phyloP scores from a whole-genome alignment of 768 basidiomycete species.

The Mycena metata region DNA sequence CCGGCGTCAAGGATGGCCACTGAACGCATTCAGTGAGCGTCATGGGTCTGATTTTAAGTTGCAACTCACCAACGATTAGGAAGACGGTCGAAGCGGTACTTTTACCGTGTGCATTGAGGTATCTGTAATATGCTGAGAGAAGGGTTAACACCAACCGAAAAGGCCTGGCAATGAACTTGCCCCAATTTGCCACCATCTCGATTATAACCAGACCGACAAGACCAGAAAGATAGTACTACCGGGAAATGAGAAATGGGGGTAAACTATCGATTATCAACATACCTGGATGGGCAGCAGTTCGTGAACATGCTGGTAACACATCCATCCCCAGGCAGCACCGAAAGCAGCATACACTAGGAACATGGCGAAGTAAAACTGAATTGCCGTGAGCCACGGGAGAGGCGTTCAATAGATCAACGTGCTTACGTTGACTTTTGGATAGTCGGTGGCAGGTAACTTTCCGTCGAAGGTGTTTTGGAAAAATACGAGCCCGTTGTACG shows the following conservation, averaged over 20 bases:
- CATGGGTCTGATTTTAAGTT: not conserved
- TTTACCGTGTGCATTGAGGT: conserved; percentile 89
- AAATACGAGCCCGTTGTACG: conserved; percentile 82
- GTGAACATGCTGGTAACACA: conserved; percentile 84
- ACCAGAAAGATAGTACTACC: conserved; percentile 91
- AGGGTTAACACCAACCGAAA: conserved; percentile 21
- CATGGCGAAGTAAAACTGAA: conserved; percentile 89
- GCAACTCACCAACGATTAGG: conserved; percentile 84
- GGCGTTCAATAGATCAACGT: not conserved
- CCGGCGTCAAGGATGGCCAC: conserved; percentile 97
- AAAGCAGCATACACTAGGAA: conserved; percentile 82
- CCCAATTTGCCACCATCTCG: conserved; percentile 95
- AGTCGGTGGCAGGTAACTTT: conserved; percentile 91
- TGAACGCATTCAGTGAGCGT: conserved; percentile 45
- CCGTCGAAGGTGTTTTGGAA: conserved; percentile 94
- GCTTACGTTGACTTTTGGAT: conserved; percentile 95
- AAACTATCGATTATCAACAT: conserved; percentile 34
- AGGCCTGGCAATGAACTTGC: conserved; percentile 53
- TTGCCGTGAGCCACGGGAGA: conserved; percentile 17
- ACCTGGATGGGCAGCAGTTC: conserved; percentile 94
- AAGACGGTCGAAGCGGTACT: conserved; percentile 86
- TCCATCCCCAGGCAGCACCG: conserved; percentile 82
- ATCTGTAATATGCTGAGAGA: conserved; percentile 87
- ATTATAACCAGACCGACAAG: conserved; percentile 88
- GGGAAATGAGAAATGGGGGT: not conserved